These are phyloP conservation scores for Plenodomus lindquistii DNA, from an alignment of 2,329 filamentous ascomycete species.

Conservation along the genomic window DNA sequence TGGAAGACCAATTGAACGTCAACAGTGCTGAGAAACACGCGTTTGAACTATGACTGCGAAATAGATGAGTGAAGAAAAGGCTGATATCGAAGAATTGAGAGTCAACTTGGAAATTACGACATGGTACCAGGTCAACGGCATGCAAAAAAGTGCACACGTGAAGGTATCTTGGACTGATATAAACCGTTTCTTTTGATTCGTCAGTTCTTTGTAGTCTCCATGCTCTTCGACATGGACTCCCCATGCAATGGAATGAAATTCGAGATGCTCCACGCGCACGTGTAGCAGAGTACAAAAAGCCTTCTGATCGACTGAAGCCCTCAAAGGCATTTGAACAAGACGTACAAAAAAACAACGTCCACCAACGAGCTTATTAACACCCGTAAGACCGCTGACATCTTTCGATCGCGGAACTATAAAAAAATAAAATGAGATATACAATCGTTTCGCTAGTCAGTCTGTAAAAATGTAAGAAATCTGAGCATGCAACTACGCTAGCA, in stretches of 20 bases:
- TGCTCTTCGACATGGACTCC: not conserved
- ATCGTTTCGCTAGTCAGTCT: conserved; percentile 11
- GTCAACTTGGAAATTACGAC: too few species aligned
- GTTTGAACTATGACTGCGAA: too few species aligned
- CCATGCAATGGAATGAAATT: not conserved
- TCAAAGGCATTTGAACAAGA: not conserved
- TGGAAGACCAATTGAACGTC: too few species aligned
- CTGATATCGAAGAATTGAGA: too few species aligned
- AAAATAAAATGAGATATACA: not conserved
- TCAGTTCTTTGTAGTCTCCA: not conserved
- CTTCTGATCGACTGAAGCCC: not conserved
- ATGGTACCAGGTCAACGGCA: too few species aligned
- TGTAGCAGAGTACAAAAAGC: not conserved
- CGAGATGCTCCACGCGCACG: not conserved
- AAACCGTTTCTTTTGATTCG: not conserved
- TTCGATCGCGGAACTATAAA: conserved; percentile 12
- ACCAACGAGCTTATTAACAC: conserved; percentile 11
- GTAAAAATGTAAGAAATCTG: conserved; percentile 10
- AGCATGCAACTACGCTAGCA: not conserved
- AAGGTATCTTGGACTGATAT: not conserved
- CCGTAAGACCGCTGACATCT: conserved; percentile 16
- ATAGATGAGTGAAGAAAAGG: too few species aligned
- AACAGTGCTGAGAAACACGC: too few species aligned
- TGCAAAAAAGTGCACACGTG: too few species aligned
- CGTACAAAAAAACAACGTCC: not conserved